Percentiles rank a stretch among this genome's conserved stretches.
Evolutionary conservation across 768 basidiomycete genomes (phyloP).

Genomic region (Nidularia sp.): DNA sequence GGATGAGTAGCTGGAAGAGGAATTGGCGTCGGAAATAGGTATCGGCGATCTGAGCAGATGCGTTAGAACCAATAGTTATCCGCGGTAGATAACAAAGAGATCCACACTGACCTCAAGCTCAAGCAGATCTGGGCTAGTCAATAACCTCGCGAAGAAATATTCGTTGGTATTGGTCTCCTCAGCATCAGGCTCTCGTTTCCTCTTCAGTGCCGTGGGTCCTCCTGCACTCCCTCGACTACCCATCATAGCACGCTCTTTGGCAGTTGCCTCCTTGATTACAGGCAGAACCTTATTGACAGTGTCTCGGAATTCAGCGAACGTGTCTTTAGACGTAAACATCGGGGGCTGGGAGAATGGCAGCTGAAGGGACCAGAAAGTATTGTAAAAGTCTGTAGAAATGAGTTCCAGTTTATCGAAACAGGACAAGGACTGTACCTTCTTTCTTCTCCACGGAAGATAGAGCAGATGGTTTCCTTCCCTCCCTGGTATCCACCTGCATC

Average conservation of each 20-base stretch:
- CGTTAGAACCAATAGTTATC: neutral
- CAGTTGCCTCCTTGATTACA: slow-evolving; percentile 81
- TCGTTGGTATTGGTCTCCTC: slow-evolving; percentile 56
- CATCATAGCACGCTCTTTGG: slow-evolving; percentile 86
- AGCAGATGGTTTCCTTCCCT: slow-evolving; percentile 23
- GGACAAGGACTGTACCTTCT: slow-evolving; percentile 41
- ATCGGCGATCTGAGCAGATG: slow-evolving; percentile 72
- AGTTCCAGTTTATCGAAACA: neutral
- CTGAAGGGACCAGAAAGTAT: slow-evolving; percentile 88
- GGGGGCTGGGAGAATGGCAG: slow-evolving; percentile 80
- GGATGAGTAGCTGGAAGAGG: slow-evolving; percentile 77
- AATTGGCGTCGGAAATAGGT: slow-evolving; percentile 92
- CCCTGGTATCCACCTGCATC: slow-evolving; percentile 60
- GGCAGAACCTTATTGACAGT: slow-evolving; percentile 71
- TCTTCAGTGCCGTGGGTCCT: slow-evolving; percentile 42
- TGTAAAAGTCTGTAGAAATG: slow-evolving; percentile 62
- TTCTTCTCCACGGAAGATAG: slow-evolving; percentile 43
- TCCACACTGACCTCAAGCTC: slow-evolving; percentile 70
- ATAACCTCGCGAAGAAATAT: slow-evolving; percentile 92
- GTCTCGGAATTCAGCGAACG: slow-evolving; percentile 64
- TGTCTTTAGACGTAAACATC: slow-evolving; percentile 51
- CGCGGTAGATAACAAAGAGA: neutral
- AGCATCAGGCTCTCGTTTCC: slow-evolving; percentile 61
- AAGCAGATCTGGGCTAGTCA: slow-evolving; percentile 82
- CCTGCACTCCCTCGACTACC: slow-evolving; percentile 54